These are phyloP conservation scores for Diaporthe longicolla DNA, from an alignment of 2,329 filamentous ascomycete genomes.

Conservation along the genomic window DNA sequence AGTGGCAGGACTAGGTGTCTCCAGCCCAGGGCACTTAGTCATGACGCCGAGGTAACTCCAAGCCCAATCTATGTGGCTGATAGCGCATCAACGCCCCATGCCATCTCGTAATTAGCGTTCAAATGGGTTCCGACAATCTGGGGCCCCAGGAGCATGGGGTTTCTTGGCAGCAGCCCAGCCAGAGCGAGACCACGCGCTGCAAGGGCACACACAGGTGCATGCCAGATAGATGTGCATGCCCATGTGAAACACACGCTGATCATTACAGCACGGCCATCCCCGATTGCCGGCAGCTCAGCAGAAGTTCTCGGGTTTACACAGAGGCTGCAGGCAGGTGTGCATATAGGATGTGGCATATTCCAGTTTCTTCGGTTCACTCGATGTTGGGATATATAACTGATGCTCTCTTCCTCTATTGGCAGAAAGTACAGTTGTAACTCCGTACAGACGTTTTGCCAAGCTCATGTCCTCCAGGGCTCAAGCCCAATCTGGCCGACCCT, in stretches of 20 bases:
- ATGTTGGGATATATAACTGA: neutral
- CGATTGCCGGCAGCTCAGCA: neutral
- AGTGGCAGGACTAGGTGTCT: neutral
- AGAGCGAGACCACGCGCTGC: neutral
- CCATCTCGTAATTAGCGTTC: slow-evolving; percentile 27
- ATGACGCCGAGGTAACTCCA: slow-evolving; percentile 25
- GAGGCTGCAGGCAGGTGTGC: neutral
- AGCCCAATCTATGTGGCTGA: slow-evolving; percentile 1
- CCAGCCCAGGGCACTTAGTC: slow-evolving; percentile 23
- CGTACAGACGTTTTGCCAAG: neutral
- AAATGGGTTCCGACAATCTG: slow-evolving; percentile 27
- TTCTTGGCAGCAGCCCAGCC: slow-evolving; percentile 16
- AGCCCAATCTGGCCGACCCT: neutral
- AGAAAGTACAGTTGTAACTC: neutral
- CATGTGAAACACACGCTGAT: neutral
- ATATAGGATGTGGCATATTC: neutral
- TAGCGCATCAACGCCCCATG: slow-evolving; percentile 12
- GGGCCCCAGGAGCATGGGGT: slow-evolving; percentile 1
- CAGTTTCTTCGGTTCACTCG: neutral
- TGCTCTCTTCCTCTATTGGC: neutral
- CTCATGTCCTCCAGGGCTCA: neutral
- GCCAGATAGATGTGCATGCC: neutral
- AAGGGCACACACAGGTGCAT: neutral
- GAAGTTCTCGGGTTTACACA: neutral
- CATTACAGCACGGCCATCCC: neutral